Evolutionary conservation across 139 green algal genomes (phyloP).

Genomic region (Pseudopediastrum boryanum): DNA sequence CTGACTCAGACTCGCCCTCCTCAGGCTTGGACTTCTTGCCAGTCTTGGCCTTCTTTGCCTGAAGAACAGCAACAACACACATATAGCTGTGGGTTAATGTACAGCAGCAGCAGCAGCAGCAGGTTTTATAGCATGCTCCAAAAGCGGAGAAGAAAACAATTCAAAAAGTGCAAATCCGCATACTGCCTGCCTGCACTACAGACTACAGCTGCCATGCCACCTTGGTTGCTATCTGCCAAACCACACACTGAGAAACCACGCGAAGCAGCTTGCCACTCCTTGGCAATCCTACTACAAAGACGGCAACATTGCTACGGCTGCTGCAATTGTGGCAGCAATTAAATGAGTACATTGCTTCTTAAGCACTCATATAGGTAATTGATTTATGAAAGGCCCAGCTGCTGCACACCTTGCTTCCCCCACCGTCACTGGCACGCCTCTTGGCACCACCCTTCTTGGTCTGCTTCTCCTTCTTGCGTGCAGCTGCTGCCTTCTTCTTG

Average conservation of each 20-base stretch:
- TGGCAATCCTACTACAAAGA: neutral
- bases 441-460: slow-evolving; percentile 46
- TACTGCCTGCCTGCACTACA: neutral
- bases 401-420: neutral
- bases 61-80: too few relatives aligned
- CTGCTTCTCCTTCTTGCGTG: slow-evolving; percentile 58
- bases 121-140: neutral
- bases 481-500: slow-evolving; percentile 64
- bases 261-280: neutral
- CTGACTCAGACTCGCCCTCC: neutral
- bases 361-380: neutral
- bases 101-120: neutral
- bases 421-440: neutral
- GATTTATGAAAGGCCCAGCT: neutral
- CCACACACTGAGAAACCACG: neutral
- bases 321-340: neutral
- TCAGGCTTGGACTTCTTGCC: neutral
- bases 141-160: neutral
- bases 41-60: neutral
- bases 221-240: neutral
- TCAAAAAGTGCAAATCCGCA: neutral
- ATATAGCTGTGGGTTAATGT: slow-evolving; percentile 6
- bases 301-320: neutral
- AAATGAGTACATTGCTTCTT: neutral
- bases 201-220: neutral